Base-by-base conservation (phyloP, 768 basidiomycete species). In the Lactifluus piperatus region DNA sequence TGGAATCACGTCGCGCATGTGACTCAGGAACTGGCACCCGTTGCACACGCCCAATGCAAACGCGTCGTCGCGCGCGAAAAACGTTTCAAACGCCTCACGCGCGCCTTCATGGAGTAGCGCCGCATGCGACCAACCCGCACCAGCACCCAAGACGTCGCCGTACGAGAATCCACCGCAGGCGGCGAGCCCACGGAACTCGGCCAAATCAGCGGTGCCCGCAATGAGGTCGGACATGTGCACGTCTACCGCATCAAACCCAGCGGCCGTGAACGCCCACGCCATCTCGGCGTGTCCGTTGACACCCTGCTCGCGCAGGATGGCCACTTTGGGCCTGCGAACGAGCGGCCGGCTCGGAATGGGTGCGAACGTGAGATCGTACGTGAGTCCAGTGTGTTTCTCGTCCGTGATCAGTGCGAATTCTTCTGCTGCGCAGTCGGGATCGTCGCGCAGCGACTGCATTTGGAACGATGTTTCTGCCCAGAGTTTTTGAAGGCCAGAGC, bases 131-230 rank as follows among this genome's bases (percentile, higher is more conserved):
- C 97, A 99, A 24, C 95, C 95, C 71, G 88, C 94, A 9, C 95
- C 97, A 9, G 97, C 95, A 30, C 97, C 94, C 10, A 99, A 81
- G 14, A 97, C 95, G 71, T 99, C 95, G 39, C 95, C 95, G 68
- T 97, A 99, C 9, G 95, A 97, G 79, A 99, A 99, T 4, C 97
- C 97, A 56, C 97, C 97, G 67, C 95, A 98, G 2, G 95, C 95
- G 7, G 90, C 95, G 54, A 99, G 71, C 44, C 97, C 97, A 49
- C 83, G 81, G 80, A 97, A 98, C 56, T 75, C 73, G 11, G 68
- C 58, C 37, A 99, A 78, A 44, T 76, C 79, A 46, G 84, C 73
- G 24, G 67, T 67, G 41, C 91, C 91, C 37, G 79, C 77, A 63
- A 99, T 82, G 71, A 99, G 84, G 71, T 99, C 97, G 13, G 92